Percentiles rank a stretch among this genome's conserved stretches.
These are phyloP conservation scores for Vitellaria paradoxa DNA, from an alignment of 179 eudicot genomes.

Conservation along the genomic window DNA sequence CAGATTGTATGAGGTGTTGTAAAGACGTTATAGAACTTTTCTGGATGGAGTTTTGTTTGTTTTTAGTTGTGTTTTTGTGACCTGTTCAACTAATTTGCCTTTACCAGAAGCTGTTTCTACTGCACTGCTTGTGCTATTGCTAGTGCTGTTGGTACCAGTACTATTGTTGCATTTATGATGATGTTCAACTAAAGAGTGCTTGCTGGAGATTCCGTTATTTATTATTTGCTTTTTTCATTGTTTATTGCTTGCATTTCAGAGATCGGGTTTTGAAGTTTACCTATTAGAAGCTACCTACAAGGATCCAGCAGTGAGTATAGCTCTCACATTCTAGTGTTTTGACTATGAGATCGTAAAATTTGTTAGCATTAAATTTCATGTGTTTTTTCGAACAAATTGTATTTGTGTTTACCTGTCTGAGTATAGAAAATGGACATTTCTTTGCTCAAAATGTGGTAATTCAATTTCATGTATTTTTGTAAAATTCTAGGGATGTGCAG, in stretches of 20 bases:
- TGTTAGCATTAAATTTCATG: not conserved
- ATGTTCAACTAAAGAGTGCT: not conserved
- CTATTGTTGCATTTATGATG: not conserved
- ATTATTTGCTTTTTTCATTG: constrained; percentile 13
- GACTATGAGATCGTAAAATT: not conserved
- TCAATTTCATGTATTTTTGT: not conserved
- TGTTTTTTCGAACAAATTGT: not conserved
- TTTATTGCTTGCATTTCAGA: constrained; percentile 49
- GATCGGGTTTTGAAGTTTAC: constrained; percentile 95
- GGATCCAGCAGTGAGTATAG: constrained; percentile 78
- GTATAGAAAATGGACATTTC: not conserved
- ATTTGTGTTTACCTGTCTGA: not conserved
- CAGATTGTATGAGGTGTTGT: not conserved
- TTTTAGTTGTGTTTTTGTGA: not conserved
- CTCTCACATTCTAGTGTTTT: not conserved
- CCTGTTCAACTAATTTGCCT: not conserved
- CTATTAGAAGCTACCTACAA: constrained; percentile 87
- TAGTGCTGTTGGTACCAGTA: not conserved
- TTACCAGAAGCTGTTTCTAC: not conserved
- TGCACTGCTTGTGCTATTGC: not conserved
- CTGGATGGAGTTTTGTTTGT: not conserved
- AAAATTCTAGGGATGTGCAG: constrained; percentile 76
- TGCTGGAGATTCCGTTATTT: constrained; percentile 11
- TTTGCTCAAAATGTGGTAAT: not conserved
- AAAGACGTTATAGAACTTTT: not conserved